These are phyloP conservation scores for Zygoascus hellenicus DNA, from an alignment of 1,139 yeast species.

Conservation along the genomic window DNA sequence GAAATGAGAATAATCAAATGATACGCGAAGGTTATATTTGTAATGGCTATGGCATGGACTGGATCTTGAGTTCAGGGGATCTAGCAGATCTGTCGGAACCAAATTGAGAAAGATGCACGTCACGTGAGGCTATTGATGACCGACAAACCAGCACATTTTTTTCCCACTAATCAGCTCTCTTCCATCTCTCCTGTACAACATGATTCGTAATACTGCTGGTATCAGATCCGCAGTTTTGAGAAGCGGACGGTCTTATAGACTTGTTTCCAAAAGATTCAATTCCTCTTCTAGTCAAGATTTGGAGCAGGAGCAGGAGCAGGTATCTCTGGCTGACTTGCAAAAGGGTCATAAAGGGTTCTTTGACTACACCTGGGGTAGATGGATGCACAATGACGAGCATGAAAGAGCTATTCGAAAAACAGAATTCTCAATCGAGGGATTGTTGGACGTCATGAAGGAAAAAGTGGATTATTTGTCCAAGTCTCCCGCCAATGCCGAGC, in stretches of 20 bases:
- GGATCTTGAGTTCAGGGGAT: too few species aligned
- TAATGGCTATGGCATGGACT: too few species aligned
- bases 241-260: neutral
- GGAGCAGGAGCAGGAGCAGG: conserved; percentile 11
- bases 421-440: conserved; percentile 75
- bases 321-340: conserved; percentile 44
- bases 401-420: conserved; percentile 76
- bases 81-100: too few species aligned
- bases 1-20: too few species aligned
- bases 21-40: too few species aligned
- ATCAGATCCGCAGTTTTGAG: neutral
- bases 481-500: conserved; percentile 35
- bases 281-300: neutral
- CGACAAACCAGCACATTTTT: too few species aligned
- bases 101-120: too few species aligned
- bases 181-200: neutral
- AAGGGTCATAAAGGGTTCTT: conserved; percentile 72
- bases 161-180: too few species aligned
- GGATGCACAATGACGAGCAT: conserved; percentile 72
- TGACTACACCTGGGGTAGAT: conserved; percentile 91
- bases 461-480: conserved; percentile 26
- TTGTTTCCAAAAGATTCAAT: neutral
- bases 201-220: neutral
- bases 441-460: conserved; percentile 36
- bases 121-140: too few species aligned